Evolutionary conservation across 139 green algal genomes (phyloP), one percentile per base, ranked within the genome.

Genomic region (Microglena sp.): DNA sequence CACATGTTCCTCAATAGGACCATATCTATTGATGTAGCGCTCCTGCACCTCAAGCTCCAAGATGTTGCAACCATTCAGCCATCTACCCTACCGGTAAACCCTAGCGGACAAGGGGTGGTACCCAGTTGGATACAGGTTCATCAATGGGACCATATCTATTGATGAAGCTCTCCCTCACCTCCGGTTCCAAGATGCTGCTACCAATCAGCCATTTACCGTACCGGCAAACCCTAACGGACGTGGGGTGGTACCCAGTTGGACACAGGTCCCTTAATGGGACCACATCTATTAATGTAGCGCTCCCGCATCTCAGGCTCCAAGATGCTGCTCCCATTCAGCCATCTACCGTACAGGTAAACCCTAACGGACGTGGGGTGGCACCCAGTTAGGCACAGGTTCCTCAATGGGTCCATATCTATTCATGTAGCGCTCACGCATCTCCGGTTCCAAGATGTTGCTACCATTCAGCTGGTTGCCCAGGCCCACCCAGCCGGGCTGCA

Each of bases 401-500:
- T 33, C 15, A 18, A 60, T 28, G 21, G 27, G 7, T 22, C 56
- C 56, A 36, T 63, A 63, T 29, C 24, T 28, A 5, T 43, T 21
- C 8, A 24, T 5, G 30, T 45, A 63, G 28, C 56, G 24, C 56
- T 36, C 56, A 8, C 56, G 7, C 24, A 63, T n/a, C 56, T 63
- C 56, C 22, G 56, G 56, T 22, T 69, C 62, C 4, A 33, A 60
- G 45, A 87, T 77, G 24, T 67, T 70, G 50, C 71, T 64, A 29
- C 55, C 73, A 8, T 60, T 33, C 33, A 94, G 75, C 79, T 94
- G 87, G 65, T 94, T 94, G 30, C 87, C 87, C 36, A 94, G 66
- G 32, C 84, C 82, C 8, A 92, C 77, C 86, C 87, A 94, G n/a
- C 87, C 87, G 0, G 27, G 53, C 18, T 8, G 8, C 21, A 60